A percentile compares a stretch with the other conserved stretches of the same genome.
These are phyloP conservation scores for Candida maesae DNA, from an alignment of 805 yeast genomes.

Conservation along the genomic window DNA sequence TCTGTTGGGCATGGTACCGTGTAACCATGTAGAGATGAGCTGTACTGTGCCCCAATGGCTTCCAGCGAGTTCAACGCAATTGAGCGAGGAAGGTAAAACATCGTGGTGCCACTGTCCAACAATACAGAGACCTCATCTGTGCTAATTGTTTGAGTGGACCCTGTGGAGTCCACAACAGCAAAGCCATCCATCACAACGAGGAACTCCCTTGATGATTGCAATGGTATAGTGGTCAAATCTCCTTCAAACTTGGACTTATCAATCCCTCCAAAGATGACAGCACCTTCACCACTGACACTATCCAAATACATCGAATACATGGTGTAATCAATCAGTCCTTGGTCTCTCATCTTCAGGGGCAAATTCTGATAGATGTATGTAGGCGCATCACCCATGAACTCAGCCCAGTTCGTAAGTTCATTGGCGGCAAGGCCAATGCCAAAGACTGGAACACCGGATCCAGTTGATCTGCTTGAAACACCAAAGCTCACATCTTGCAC, in stretches of 20 bases:
- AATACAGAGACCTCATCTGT: not conserved
- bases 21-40: not conserved
- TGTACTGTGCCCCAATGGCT: not conserved
- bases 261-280: not conserved
- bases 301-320: not conserved
- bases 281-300: not conserved
- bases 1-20: not conserved
- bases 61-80: not conserved
- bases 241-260: not conserved
- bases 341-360: not conserved
- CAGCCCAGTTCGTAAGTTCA: not conserved
- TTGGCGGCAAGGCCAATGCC: not conserved
- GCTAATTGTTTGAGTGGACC: not conserved
- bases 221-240: not conserved
- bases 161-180: not conserved
- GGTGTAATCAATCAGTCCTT: not conserved
- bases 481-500: not conserved
- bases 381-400: not conserved
- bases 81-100: not conserved
- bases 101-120: not conserved
- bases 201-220: not conserved
- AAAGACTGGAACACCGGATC: not conserved
- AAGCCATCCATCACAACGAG: not conserved
- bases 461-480: not conserved
- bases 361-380: not conserved